Conservation (phyloP, 441 rosid species). For the Arabidopsis lyrata region DNA sequence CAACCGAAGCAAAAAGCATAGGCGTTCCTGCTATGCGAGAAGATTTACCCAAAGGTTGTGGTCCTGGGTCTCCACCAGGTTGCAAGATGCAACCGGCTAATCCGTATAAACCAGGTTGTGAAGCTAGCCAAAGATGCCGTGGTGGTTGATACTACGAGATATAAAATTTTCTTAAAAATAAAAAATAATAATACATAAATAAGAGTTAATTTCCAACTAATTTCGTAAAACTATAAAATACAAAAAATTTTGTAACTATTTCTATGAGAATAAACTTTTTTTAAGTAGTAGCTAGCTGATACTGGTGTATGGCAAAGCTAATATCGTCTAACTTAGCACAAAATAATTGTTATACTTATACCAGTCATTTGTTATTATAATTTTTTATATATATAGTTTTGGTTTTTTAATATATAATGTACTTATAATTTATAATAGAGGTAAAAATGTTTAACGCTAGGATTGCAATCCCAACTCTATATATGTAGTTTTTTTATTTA, state of each 20-base stretch:
- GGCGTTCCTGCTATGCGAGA: background rate
- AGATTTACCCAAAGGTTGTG: background rate
- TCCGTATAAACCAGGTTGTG: constrained; percentile 19
- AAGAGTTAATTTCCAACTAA: background rate
- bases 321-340: background rate
- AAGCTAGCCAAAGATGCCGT: background rate
- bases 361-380: background rate
- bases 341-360: background rate
- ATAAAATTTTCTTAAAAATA: background rate
- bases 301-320: background rate
- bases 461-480: no score
- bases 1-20: constrained; percentile 24
- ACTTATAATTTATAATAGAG: background rate
- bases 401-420: background rate
- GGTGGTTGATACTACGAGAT: background rate
- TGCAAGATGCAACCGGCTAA: background rate
- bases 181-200: background rate
- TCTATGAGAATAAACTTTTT: background rate
- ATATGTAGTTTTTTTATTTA: no score
- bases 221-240: background rate
- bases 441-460: background rate
- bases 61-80: background rate
- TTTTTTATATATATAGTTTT: background rate
- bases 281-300: background rate
- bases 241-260: background rate